phyloP scores from a whole-genome alignment of 495 filamentous ascomycete species.

The Penicillium salamii region DNA sequence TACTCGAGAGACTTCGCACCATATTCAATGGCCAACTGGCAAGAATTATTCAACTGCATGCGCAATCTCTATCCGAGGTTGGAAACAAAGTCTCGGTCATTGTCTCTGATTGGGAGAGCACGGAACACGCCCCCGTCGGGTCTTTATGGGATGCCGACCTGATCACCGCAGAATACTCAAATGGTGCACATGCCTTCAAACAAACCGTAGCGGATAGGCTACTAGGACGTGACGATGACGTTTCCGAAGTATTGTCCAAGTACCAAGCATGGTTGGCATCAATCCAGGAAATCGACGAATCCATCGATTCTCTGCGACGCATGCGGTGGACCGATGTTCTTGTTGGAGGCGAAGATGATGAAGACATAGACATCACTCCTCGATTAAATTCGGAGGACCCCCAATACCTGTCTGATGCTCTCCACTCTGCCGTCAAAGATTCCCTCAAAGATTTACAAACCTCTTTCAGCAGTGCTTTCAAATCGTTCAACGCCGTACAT shows the following conservation, averaged over 20 bases:
- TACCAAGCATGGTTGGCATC: slow-evolving; percentile 68
- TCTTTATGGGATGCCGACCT: slow-evolving; percentile 62
- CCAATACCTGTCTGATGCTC: slow-evolving; percentile 54
- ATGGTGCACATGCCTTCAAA: slow-evolving; percentile 57
- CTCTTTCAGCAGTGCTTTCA: slow-evolving; percentile 48
- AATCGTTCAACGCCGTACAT: slow-evolving; percentile 38
- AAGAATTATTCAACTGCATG: slow-evolving; percentile 56
- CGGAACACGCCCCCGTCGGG: slow-evolving; percentile 41
- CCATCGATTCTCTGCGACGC: slow-evolving; percentile 64
- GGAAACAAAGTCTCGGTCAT: slow-evolving; percentile 48
- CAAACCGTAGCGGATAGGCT: slow-evolving; percentile 46
- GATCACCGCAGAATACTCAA: slow-evolving; percentile 46
- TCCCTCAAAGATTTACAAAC: slow-evolving; percentile 60
- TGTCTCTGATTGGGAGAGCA: slow-evolving; percentile 51
- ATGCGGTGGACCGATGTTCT: slow-evolving; percentile 75
- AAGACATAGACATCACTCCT: slow-evolving; percentile 56
- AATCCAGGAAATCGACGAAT: slow-evolving; percentile 56
- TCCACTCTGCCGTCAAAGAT: slow-evolving; percentile 53
- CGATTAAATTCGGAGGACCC: slow-evolving; percentile 74
- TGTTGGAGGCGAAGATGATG: slow-evolving; percentile 71
- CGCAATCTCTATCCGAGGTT: slow-evolving; percentile 55
- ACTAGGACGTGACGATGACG: slow-evolving; percentile 64
- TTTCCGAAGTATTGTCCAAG: slow-evolving; percentile 53
- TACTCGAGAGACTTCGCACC: slow-evolving; percentile 66
- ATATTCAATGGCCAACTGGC: slow-evolving; percentile 64